A percentile compares a stretch with the other conserved stretches of the same genome.
phyloP scores from a whole-genome alignment of 345 rosid species.

The Boechera stricta region DNA sequence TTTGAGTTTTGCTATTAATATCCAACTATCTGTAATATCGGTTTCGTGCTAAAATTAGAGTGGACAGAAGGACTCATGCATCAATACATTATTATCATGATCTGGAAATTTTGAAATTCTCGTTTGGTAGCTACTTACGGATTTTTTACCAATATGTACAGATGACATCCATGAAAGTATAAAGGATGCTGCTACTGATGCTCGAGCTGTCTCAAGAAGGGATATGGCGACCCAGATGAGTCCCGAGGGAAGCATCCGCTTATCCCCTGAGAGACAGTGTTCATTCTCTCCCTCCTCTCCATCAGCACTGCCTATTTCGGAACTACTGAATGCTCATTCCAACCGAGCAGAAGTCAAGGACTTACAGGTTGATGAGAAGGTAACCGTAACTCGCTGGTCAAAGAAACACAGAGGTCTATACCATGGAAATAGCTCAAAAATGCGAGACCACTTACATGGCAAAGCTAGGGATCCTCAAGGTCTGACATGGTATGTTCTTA shows the following conservation, averaged over 20 bases:
- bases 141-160: slow-evolving; percentile 41
- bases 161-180: slow-evolving; percentile 56
- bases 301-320: slow-evolving; percentile 59
- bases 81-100: neutral
- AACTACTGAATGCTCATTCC: slow-evolving; percentile 53
- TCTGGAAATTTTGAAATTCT: neutral
- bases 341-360: slow-evolving; percentile 72
- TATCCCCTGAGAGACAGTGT: slow-evolving; percentile 62
- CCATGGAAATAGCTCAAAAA: slow-evolving; percentile 60
- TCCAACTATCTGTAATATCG: neutral
- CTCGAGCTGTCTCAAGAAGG: slow-evolving; percentile 78
- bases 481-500: slow-evolving; percentile 68
- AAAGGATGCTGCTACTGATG: slow-evolving; percentile 68
- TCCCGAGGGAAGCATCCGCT: slow-evolving; percentile 68
- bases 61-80: neutral
- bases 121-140: neutral
- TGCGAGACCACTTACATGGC: slow-evolving; percentile 74
- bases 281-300: slow-evolving; percentile 63
- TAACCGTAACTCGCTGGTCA: slow-evolving; percentile 87
- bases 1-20: neutral
- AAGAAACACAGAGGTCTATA: slow-evolving; percentile 66
- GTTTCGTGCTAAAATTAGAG: neutral
- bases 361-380: slow-evolving; percentile 88
- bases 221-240: slow-evolving; percentile 99
- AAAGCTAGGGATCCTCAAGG: slow-evolving; percentile 54